Evolutionary conservation across 768 basidiomycete species (phyloP), one percentile per base, ranked within the genome.

Genomic region (Tephrocybe sp.): DNA sequence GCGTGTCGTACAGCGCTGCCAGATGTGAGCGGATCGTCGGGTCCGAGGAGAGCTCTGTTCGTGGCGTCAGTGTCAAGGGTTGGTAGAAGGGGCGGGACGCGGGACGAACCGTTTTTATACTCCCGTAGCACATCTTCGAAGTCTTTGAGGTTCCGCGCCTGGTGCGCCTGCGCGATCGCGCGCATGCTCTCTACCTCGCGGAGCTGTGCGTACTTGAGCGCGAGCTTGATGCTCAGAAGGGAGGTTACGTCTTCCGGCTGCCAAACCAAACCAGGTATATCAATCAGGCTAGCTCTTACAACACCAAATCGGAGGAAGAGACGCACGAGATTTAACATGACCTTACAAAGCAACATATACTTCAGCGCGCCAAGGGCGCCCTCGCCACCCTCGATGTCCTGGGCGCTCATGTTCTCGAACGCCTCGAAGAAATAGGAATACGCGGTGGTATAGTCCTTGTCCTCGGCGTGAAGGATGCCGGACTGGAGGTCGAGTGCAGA

Each of bases 361-460:
- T 99, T 98, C 58, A 99, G 75, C 4, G 93, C 93, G 1, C 80
- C 83, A 17, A 97, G 74, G 0, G 93, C 93, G 0, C 71, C 76
- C 36, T 83, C 80, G 57, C 92, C 86, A 11, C 18, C 38, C 20
- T 17, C n/a, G n/a, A 5, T 17, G n/a, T n/a, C 18, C 51, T 93
- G 88, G 1, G 84, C 67, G 36, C 83, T 83, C 58, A 93, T 75
- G 45, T 86, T 93, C 70, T 99, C 97, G 57, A 98, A 98, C 2
- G 93, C 86, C 70, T 98, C 96, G 60, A 91, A 93, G 72, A 98
- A 98, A 73, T 98, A 99, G 0, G 91, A 93, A 68, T 97, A 97
- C 18, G 86, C 96, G 0, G 96, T 99, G 51, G 83, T 95, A 68
- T 97, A 98, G 69, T 98, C 96, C 65, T 95, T 96, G 62, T 99